Evolutionary conservation across 352 stramenopile species (phyloP), one percentile per base, ranked within the genome.

Genomic region (Pythium utonaiense): DNA sequence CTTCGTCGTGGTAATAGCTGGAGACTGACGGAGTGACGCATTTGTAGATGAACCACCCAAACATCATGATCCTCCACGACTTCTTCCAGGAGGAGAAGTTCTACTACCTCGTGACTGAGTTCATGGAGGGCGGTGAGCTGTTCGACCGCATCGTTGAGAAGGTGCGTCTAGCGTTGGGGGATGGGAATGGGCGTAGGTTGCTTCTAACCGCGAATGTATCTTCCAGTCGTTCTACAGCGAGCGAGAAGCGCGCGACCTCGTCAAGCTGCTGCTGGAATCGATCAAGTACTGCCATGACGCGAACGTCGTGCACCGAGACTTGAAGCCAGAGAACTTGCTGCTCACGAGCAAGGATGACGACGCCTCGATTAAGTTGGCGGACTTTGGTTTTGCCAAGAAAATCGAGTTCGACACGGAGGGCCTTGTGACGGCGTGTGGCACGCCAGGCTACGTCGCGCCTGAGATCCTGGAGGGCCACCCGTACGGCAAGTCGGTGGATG

Each of bases 51-150:
- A 89, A 96, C 60, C 90, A 97, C 70, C 87, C 88, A 14, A 95
- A 97, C 69, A 97, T 97, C 50, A 95, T 97, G 82, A 91, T 91
- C 21, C 61, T 97, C 27, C 77, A 98, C 55, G 94, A 97, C 67
- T 97, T 98, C 65, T 98, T 97, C 69, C 83, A 96, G 12, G 91
- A 97, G 45, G 77, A 87, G 3, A 94, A 98, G 47, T 87, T 97
- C 64, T 99, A 98, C 74, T 99, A 99, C 73, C 78, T 99, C 49
- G 95, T 99, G 3, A 98, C 98, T 33, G 96, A 99, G 74, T 93
- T 97, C 52, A 98, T 98, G 80, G 89, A 88, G 33, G 96, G 96
- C 28, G 93, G 93, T 21, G 84, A 93, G 60, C 79, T 93, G 12
- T 93, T 95, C 56, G 86, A 93, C 27, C 85, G 85, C 49, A 92